phyloP scores from a whole-genome alignment of 768 basidiomycete genomes.

The Agrocybe pediades region DNA sequence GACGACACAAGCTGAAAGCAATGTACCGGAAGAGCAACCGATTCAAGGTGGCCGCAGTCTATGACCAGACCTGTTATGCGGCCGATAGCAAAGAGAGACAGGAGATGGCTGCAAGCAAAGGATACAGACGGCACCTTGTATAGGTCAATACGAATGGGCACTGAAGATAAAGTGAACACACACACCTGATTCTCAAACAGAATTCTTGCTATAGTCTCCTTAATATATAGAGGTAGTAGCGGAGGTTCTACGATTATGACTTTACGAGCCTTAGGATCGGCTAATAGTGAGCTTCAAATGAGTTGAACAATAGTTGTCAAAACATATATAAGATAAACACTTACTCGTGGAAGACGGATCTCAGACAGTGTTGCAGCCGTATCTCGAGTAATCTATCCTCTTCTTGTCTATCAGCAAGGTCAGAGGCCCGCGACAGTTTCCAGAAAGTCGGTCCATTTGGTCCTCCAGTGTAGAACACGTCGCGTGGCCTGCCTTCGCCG shows the following conservation, averaged over 20 bases:
- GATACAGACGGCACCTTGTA: conserved; percentile 89
- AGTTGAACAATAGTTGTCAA: conserved; percentile 18
- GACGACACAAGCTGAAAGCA: not conserved
- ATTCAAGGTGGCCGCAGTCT: conserved; percentile 92
- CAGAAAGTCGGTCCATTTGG: conserved; percentile 52
- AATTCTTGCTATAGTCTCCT: conserved; percentile 83
- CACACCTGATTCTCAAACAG: conserved; percentile 90
- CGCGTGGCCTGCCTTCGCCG: conserved; percentile 89
- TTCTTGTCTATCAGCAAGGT: conserved; percentile 63
- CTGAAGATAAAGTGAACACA: conserved; percentile 4
- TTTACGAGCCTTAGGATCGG: conserved; percentile 94
- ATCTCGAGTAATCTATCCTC: conserved; percentile 73
- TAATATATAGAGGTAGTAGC: conserved; percentile 81
- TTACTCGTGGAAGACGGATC: conserved; percentile 86
- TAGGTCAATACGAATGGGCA: not conserved
- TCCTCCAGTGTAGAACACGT: conserved; percentile 71
- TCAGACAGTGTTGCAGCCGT: conserved; percentile 65
- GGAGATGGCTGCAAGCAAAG: conserved; percentile 86
- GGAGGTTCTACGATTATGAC: conserved; percentile 93
- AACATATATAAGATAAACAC: conserved; percentile 25
- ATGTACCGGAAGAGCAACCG: conserved; percentile 83
- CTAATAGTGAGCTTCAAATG: conserved; percentile 79
- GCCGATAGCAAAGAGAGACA: conserved; percentile 84
- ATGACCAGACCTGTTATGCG: conserved; percentile 92
- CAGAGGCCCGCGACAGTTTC: conserved; percentile 57